Percentiles rank a stretch among this genome's conserved stretches.
Evolutionary conservation across 2,329 filamentous ascomycete species (phyloP).

Genomic region (Aspergillus latus): DNA sequence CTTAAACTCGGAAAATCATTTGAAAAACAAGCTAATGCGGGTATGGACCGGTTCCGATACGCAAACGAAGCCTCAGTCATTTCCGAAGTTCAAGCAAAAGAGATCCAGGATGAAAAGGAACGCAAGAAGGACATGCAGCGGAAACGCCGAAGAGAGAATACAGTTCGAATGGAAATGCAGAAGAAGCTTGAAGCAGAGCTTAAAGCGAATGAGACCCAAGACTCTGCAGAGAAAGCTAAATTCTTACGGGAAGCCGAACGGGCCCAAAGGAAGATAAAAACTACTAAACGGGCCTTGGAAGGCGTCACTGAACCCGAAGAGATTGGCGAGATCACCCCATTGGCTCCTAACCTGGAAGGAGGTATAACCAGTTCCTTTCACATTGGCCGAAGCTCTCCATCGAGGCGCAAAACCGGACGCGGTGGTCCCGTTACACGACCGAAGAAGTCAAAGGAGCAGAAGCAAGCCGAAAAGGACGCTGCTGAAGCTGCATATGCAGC

Average conservation of each 20-base stretch:
- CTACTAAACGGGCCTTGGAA: constrained; percentile 82
- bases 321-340: constrained; percentile 66
- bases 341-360: constrained; percentile 79
- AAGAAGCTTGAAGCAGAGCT: constrained; percentile 79
- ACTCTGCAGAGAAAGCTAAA: constrained; percentile 78
- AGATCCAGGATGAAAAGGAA: constrained; percentile 93
- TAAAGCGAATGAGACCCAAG: constrained; percentile 73
- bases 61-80: constrained; percentile 78
- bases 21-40: constrained; percentile 65
- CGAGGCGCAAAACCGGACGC: constrained; percentile 56
- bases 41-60: constrained; percentile 73
- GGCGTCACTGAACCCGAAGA: constrained; percentile 75
- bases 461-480: constrained; percentile 68
- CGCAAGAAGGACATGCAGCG: constrained; percentile 99
- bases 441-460: constrained; percentile 82
- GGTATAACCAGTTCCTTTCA: constrained; percentile 84
- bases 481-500: constrained; percentile 87
- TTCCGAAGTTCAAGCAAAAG: constrained; percentile 82
- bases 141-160: constrained; percentile 92
- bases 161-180: constrained; percentile 80
- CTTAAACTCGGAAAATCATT: constrained; percentile 61
- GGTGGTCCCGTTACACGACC: constrained; percentile 59
- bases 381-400: constrained; percentile 56
- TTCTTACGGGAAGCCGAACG: constrained; percentile 83
- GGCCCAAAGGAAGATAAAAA: constrained; percentile 87